Evolutionary conservation across 2,329 filamentous ascomycete genomes (phyloP).

Genomic region (Neoscytalidium dimidiatum): DNA sequence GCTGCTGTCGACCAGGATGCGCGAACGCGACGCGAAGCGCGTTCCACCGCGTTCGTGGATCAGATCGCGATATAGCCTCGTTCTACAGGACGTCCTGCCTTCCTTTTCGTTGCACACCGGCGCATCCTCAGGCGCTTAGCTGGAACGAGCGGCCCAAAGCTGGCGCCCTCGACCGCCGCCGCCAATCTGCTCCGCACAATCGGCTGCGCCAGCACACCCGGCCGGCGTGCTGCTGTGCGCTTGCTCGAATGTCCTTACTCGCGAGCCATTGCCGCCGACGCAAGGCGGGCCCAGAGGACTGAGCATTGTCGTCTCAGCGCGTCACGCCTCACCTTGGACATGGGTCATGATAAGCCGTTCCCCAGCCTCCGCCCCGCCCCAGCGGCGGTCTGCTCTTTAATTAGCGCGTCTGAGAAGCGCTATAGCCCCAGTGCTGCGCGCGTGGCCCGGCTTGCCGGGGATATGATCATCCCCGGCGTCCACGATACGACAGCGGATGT

Average conservation of each 20-base stretch:
- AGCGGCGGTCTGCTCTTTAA: not conserved
- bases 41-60: not conserved
- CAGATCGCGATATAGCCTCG: not conserved
- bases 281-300: not conserved
- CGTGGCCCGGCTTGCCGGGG: not conserved
- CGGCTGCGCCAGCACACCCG: not conserved
- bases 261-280: slow-evolving; percentile 6
- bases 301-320: slow-evolving; percentile 3
- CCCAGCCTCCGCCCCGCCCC: slow-evolving; percentile 8
- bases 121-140: not conserved
- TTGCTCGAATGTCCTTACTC: not conserved
- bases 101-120: not conserved
- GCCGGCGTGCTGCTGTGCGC: not conserved
- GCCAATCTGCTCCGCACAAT: not conserved
- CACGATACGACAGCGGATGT: not conserved
- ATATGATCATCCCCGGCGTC: not conserved
- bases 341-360: not conserved
- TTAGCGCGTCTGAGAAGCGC: not conserved
- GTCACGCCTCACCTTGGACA: not conserved
- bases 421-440: not conserved
- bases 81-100: not conserved
- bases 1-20: not conserved
- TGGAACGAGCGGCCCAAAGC: too few relatives aligned
- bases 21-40: slow-evolving; percentile 7
- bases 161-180: not conserved